These are phyloP conservation scores for Naumovozyma baii DNA, from an alignment of 805 yeast species.

Conservation along the genomic window DNA sequence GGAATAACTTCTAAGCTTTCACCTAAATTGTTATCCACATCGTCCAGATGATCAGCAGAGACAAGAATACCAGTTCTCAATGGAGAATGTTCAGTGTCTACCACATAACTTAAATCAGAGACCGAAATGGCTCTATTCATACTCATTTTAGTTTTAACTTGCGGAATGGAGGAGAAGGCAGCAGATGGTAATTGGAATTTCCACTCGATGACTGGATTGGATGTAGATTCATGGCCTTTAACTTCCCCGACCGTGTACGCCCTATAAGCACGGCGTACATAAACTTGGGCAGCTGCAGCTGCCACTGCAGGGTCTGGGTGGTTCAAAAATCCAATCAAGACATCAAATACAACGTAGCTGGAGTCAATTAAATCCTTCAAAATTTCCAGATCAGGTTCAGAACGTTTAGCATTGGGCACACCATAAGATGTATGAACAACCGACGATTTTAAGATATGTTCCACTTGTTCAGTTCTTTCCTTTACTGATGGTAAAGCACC, in stretches of 20 bases:
- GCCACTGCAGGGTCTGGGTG: slow-evolving; percentile 81
- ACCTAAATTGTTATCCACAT: slow-evolving; percentile 70
- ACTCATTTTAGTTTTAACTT: slow-evolving; percentile 35
- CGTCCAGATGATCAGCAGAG: slow-evolving; percentile 77
- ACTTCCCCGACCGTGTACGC: slow-evolving; percentile 85
- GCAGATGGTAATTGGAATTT: slow-evolving; percentile 79
- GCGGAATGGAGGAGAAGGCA: slow-evolving; percentile 63
- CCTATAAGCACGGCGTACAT: slow-evolving; percentile 91
- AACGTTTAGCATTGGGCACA: slow-evolving; percentile 63
- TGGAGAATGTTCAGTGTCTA: slow-evolving; percentile 57
- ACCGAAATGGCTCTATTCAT: slow-evolving; percentile 87
- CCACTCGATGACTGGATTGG: slow-evolving; percentile 74
- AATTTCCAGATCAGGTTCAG: slow-evolving; percentile 70
- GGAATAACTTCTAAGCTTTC: slow-evolving; percentile 70
- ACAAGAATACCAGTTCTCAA: slow-evolving; percentile 77
- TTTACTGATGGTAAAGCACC: slow-evolving; percentile 93
- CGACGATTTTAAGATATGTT: slow-evolving; percentile 85
- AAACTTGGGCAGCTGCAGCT: slow-evolving; percentile 94
- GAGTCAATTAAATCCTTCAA: slow-evolving; percentile 92
- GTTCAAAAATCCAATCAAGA: slow-evolving; percentile 80
- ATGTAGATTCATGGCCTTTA: slow-evolving; percentile 45
- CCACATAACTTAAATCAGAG: slow-evolving; percentile 80
- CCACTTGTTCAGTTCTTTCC: slow-evolving; percentile 95
- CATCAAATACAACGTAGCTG: slow-evolving; percentile 92
- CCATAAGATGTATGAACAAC: slow-evolving; percentile 88